phyloP scores from a whole-genome alignment of 139 green algal genomes.

The Chlamydomonas incerta region DNA sequence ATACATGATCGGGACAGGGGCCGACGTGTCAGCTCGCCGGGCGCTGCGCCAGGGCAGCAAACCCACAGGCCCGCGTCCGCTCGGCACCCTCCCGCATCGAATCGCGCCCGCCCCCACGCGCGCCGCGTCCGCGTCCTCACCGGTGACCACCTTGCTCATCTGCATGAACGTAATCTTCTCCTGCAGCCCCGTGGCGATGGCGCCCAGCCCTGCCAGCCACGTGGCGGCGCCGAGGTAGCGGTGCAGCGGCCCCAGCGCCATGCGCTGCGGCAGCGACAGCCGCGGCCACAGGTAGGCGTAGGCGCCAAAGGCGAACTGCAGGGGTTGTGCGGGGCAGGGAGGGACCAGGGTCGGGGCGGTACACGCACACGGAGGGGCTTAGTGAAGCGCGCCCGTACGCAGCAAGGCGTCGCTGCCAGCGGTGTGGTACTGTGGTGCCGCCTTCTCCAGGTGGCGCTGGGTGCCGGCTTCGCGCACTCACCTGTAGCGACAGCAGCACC shows the following conservation, averaged over 20 bases:
- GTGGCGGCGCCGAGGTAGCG: slow-evolving; percentile 38
- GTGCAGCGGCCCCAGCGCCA: slow-evolving; percentile 54
- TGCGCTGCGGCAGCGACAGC: slow-evolving; percentile 4
- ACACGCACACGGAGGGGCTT: neutral
- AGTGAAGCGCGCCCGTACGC: too few species aligned
- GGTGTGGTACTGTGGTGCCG: too few species aligned
- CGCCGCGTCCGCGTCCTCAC: neutral
- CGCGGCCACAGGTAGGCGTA: slow-evolving; percentile 48
- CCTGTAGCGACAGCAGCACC: slow-evolving; percentile 57
- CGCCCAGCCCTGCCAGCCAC: slow-evolving; percentile 53
- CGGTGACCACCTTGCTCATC: slow-evolving; percentile 10
- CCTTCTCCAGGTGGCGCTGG: neutral
- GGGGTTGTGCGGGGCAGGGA: neutral
- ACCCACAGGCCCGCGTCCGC: too few species aligned
- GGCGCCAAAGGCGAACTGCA: slow-evolving; percentile 31
- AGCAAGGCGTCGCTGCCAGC: too few species aligned
- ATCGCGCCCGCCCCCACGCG: too few species aligned
- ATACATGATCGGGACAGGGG: too few species aligned
- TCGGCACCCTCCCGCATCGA: too few species aligned
- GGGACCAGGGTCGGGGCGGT: neutral
- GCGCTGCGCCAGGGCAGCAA: too few species aligned
- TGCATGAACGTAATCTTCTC: slow-evolving; percentile 59
- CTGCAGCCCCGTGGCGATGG: slow-evolving; percentile 54
- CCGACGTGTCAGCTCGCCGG: too few species aligned
- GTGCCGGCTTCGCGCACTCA: neutral